Conservation (phyloP, 176 grass and related monocot genomes). For the Raddia guianensis region DNA sequence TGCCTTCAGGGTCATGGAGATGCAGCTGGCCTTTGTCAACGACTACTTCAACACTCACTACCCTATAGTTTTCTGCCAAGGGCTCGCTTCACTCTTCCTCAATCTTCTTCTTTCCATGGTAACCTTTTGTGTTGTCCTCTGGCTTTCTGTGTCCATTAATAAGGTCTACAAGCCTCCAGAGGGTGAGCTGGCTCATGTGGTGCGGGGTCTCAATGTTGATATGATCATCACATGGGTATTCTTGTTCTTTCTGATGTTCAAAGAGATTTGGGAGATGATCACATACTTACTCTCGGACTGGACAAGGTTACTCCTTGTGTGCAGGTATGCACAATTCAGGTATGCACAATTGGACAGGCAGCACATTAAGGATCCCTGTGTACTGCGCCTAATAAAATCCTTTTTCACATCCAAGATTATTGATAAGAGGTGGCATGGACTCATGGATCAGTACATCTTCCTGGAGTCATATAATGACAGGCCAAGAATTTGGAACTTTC, state of each 20-base stretch:
- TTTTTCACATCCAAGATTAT: conserved; percentile 11
- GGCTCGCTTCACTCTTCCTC: neutral
- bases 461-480: conserved; percentile 3
- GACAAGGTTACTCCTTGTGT: conserved; percentile 7
- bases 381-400: neutral
- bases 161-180: neutral
- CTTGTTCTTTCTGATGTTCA: neutral
- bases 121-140: neutral
- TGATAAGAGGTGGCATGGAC: neutral
- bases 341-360: too few species aligned
- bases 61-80: conserved; percentile 3
- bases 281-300: conserved; percentile 20
- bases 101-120: neutral
- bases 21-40: neutral
- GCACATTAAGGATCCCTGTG: neutral
- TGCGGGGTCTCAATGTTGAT: neutral
- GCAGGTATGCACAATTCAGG: neutral
- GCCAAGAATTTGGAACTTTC: neutral
- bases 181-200: neutral
- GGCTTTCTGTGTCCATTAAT: neutral
- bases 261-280: conserved; percentile 27
- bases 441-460: conserved; percentile 4
- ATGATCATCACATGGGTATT: conserved; percentile 26
- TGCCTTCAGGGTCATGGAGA: conserved; percentile 6
- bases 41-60: conserved; percentile 22